phyloP scores from a whole-genome alignment of 2,329 filamentous ascomycete species.

The Sarocladium strictum region DNA sequence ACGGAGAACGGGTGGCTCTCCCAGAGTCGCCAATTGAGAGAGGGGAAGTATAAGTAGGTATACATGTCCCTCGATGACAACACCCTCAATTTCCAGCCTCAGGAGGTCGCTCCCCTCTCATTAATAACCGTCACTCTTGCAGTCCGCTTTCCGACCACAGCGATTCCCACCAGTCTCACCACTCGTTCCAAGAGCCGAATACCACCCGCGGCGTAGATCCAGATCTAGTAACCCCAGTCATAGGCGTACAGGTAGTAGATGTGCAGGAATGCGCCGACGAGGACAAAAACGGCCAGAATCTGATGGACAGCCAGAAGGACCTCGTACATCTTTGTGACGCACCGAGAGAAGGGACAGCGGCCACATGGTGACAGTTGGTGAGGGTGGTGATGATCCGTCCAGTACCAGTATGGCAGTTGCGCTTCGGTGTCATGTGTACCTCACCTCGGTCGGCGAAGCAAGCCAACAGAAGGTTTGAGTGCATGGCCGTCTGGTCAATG shows the following conservation, averaged over 20 bases:
- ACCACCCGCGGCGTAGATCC: slow-evolving; percentile 24
- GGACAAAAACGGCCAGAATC: slow-evolving; percentile 23
- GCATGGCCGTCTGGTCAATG: slow-evolving; percentile 69
- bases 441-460: slow-evolving; percentile 20
- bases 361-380: slow-evolving; percentile 19
- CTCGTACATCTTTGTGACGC: slow-evolving; percentile 25
- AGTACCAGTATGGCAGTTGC: slow-evolving; percentile 24
- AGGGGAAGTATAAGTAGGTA: slow-evolving; percentile 31
- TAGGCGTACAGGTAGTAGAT: slow-evolving; percentile 27
- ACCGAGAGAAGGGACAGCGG: slow-evolving; percentile 21
- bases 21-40: slow-evolving; percentile 28
- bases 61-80: slow-evolving; percentile 20
- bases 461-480: slow-evolving; percentile 25
- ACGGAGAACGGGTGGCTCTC: slow-evolving; percentile 31
- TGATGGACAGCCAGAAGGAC: slow-evolving; percentile 28
- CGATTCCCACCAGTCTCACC: slow-evolving; percentile 20
- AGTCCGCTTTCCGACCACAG: slow-evolving; percentile 15
- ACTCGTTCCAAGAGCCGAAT: slow-evolving; percentile 26
- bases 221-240: slow-evolving; percentile 32
- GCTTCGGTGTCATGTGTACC: slow-evolving; percentile 21
- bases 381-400: slow-evolving; percentile 27
- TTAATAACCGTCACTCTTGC: slow-evolving; percentile 19
- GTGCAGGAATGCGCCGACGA: slow-evolving; percentile 29
- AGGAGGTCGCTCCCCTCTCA: slow-evolving; percentile 21
- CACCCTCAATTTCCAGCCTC: slow-evolving; percentile 23